Conservation (phyloP, 2,329 filamentous ascomycete genomes). For the Cytospora leucostoma region DNA sequence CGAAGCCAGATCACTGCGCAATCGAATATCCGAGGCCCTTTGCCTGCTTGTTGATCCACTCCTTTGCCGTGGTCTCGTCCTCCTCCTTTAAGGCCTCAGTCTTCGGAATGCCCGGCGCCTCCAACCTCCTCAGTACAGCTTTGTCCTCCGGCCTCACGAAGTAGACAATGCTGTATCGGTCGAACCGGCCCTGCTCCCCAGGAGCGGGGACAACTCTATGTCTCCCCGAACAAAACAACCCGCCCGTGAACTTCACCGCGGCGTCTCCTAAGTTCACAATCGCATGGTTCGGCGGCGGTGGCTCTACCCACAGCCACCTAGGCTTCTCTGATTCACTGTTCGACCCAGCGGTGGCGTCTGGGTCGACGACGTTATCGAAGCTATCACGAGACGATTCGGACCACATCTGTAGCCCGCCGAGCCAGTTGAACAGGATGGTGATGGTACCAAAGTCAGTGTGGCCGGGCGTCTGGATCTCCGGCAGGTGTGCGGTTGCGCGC, state of each 20-base stretch:
- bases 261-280: conserved; percentile 43
- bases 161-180: conserved; percentile 28
- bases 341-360: conserved; percentile 10
- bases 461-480: conserved; percentile 28
- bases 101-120: conserved; percentile 26
- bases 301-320: conserved; percentile 39
- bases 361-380: conserved; percentile 26
- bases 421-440: conserved; percentile 43
- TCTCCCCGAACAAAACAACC: conserved; percentile 37
- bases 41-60: conserved; percentile 27
- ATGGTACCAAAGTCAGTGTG: conserved; percentile 44
- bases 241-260: conserved; percentile 38
- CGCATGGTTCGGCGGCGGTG: conserved; percentile 36
- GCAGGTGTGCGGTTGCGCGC: conserved; percentile 17
- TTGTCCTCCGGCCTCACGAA: conserved; percentile 29
- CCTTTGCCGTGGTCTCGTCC: conserved; percentile 23
- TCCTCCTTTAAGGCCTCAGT: conserved; percentile 17
- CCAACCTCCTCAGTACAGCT: conserved; percentile 26
- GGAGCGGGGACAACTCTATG: conserved; percentile 39
- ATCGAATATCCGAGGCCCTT: conserved; percentile 16
- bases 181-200: conserved; percentile 25
- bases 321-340: neutral
- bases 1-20: neutral
- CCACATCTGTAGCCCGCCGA: conserved; percentile 42
- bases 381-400: conserved; percentile 23